Conservation (phyloP, 192 early-diverging fungal genomes). For the Coemansia sp. region DNA sequence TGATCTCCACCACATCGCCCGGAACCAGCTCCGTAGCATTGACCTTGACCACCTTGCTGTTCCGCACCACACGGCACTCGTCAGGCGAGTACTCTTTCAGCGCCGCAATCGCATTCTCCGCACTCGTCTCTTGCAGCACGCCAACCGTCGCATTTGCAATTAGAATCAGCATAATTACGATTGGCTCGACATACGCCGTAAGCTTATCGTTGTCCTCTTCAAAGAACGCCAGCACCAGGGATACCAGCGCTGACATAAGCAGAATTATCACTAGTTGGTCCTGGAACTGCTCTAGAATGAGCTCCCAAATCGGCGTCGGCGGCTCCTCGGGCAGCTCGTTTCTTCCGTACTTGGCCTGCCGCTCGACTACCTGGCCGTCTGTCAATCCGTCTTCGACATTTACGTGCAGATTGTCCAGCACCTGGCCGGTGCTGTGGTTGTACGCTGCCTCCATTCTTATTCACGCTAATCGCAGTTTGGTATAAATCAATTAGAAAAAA, state of each 20-base stretch:
- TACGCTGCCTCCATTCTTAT: slow-evolving; percentile 66
- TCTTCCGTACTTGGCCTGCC: slow-evolving; percentile 67
- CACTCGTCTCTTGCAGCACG: slow-evolving; percentile 93
- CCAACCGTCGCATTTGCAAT: slow-evolving; percentile 98
- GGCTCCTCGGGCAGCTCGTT: slow-evolving; percentile 94
- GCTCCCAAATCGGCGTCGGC: slow-evolving; percentile 85
- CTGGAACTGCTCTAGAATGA: slow-evolving; percentile 96
- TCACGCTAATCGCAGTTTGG: background rate
- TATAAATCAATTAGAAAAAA: slow-evolving; percentile 1
- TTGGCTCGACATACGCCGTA: slow-evolving; percentile 96
- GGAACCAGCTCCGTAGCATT: slow-evolving; percentile 83
- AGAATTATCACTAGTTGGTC: slow-evolving; percentile 98
- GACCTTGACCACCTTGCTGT: slow-evolving; percentile 67
- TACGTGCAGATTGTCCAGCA: slow-evolving; percentile 70
- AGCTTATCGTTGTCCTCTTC: slow-evolving; percentile 70
- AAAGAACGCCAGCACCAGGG: slow-evolving; percentile 88
- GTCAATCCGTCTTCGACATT: slow-evolving; percentile 66
- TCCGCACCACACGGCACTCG: slow-evolving; percentile 87
- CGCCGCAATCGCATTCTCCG: slow-evolving; percentile 98
- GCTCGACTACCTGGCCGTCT: slow-evolving; percentile 59
- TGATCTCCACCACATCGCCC: slow-evolving; percentile 92
- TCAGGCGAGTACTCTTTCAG: slow-evolving; percentile 95
- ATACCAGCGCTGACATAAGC: slow-evolving; percentile 84
- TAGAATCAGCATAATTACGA: slow-evolving; percentile 96
- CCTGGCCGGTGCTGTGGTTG: slow-evolving; percentile 61